These are phyloP conservation scores for Dothidotthia symphoricarpi DNA, from an alignment of 2,329 filamentous ascomycete genomes.

Conservation along the genomic window DNA sequence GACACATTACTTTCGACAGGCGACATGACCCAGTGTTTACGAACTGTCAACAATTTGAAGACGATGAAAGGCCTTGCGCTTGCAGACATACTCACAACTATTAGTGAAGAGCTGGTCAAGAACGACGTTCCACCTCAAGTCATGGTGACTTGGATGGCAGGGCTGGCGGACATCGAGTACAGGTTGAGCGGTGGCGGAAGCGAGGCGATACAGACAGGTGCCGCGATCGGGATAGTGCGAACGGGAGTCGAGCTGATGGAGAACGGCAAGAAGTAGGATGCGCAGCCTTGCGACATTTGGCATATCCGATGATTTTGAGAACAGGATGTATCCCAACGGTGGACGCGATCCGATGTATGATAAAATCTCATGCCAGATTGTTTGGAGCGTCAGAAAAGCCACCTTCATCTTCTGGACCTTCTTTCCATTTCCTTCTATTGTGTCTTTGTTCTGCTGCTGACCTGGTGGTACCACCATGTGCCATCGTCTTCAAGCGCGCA, in stretches of 20 bases:
- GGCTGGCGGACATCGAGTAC: constrained; percentile 90
- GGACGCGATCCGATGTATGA: no score
- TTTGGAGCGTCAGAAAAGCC: no score
- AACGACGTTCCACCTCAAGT: constrained; percentile 83
- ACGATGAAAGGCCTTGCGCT: constrained; percentile 79
- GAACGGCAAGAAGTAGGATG: constrained; percentile 24
- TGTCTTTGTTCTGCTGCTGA: no score
- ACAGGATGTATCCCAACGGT: no score
- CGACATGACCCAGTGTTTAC: constrained; percentile 86
- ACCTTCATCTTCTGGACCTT: no score
- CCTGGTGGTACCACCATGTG: no score
- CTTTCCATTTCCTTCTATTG: no score
- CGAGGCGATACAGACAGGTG: constrained; percentile 87
- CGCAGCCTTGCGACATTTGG: no score
- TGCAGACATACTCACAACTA: constrained; percentile 85
- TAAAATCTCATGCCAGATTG: no score
- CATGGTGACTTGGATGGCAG: constrained; percentile 87
- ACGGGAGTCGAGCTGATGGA: constrained; percentile 72
- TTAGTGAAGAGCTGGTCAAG: constrained; percentile 78
- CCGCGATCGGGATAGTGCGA: constrained; percentile 83
- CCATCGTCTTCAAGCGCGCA: no score
- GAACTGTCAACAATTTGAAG: constrained; percentile 86
- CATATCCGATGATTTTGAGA: no score
- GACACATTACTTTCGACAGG: constrained; percentile 78
- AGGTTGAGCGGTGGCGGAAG: constrained; percentile 82